These are phyloP conservation scores for Cajanus cajan DNA, from an alignment of 306 rosid species.

Conservation along the genomic window DNA sequence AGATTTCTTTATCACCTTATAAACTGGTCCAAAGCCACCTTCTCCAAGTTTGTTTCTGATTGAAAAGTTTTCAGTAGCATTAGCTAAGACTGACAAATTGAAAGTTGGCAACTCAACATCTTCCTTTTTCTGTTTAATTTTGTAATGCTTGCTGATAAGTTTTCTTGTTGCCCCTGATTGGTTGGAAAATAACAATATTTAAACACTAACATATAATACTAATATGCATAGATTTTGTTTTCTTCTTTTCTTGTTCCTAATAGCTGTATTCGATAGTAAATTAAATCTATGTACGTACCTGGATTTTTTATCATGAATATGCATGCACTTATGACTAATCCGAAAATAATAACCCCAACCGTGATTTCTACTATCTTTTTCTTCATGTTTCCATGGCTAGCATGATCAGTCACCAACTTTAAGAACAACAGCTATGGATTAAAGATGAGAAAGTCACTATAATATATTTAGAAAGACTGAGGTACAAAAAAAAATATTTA, in stretches of 20 bases:
- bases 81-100: neutral
- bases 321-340: neutral
- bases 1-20: neutral
- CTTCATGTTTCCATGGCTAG: neutral
- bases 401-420: neutral
- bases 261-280: neutral
- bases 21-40: neutral
- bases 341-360: neutral
- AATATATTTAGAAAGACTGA: no score
- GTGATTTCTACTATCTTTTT: neutral
- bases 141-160: neutral
- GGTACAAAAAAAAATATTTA: no score
- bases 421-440: neutral
- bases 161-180: neutral
- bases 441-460: neutral
- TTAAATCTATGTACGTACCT: neutral
- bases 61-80: neutral
- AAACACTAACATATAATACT: neutral
- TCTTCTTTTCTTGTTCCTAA: neutral
- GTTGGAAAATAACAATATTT: neutral
- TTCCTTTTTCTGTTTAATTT: neutral
- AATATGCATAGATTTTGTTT: neutral
- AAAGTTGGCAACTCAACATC: neutral
- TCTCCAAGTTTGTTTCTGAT: neutral
- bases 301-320: neutral